Evolutionary conservation across 352 stramenopile genomes (phyloP), one percentile per base, ranked within the genome.

Genomic region (Ophiocytium majus): DNA sequence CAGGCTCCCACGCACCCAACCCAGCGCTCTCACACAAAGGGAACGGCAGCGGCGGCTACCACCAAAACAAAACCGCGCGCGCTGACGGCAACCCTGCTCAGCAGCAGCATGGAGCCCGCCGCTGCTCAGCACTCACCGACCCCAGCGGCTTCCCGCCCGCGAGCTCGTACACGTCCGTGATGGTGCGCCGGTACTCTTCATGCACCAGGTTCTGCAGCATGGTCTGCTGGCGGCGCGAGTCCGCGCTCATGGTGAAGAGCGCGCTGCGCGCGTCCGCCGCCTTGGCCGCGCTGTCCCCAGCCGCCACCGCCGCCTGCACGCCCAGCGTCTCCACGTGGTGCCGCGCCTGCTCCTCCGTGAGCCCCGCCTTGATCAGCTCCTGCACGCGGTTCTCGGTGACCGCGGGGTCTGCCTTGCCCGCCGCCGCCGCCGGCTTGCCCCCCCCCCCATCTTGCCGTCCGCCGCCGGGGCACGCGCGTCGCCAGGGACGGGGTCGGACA

Each of bases 201-300:
- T 91, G 83, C 57, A 89, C 84, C n/a, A 91, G 66, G 57, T 91
- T 90, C 31, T 90, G 82, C 43, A 87, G 76, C 83, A 92, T 71
- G 1, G 80, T 87, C 74, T 84, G 76, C 5, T 50, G 10, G 1
- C 75, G 75, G 1, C 75, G 31, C 49, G 17, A 19, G 71, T 28
- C 28, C 64, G 10, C 5, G 64, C 34, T 37, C 64, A 17, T 10
- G 5, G 5, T 76, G 64, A 14, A 5, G 5, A 14, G 5, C 64
- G 5, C 5, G 31, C 31, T 76, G 31, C 31, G 5, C 5, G 17
- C 5, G 5, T 17, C 5, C 31, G 31, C 64, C 64, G 31, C 34
- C 5, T 10, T 5, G 5, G 31, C 17, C 64, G 31, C 34, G 64
- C 64, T 76, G 31, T 76, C 31, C 64, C 64, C 31, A 5, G 5